Evolutionary conservation across 176 grass and related monocot genomes (phyloP), one percentile per base, ranked within the genome.

Genomic region (Poa pratensis): DNA sequence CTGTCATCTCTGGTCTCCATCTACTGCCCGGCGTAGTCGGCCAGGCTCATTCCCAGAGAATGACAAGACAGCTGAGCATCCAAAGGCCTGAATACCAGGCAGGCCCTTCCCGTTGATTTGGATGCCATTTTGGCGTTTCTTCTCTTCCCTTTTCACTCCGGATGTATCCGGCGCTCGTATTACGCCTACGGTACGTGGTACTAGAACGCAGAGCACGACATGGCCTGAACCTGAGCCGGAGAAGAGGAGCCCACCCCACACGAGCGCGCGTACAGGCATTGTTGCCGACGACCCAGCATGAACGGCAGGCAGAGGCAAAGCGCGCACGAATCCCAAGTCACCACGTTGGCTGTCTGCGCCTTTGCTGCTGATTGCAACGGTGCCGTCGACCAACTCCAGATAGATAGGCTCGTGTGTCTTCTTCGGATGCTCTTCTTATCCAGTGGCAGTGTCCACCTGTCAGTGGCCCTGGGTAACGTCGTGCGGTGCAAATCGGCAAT

Each of bases 141-240:
- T 54, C 12, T 11, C 9, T 2, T 23, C 3, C 30, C 3, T 46
- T 77, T 54, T 30, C 22, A 24, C 35, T 23, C 49, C 0, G 9
- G 61, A 12, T 26, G 34, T 17, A 4, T 35, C 34, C 5, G 61
- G 49, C 58, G 34, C 34, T 35, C 34, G 34, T 35, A 35, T 35
- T 35, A 35, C 34, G 34, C 34, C 34, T 1, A 50, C 7, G 39
- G 39, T 58, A 18, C 26, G 57, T 74, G 83, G 28, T 8, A 34
- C 2, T 9, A 4, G 16, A 48, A 6, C 27, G 12, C 16, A 2
- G n/a, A 9, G 2, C 52, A 12, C 35, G 65, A 54, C 75, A 66
- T 63, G 67, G 35, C 57, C 34, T 84, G 76, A 35, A 28, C 63
- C 61, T 42, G 60, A 69, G 74, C 86, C 69, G 77, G 87, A 89